These are phyloP conservation scores for Podaxis mareebaensis DNA, from an alignment of 768 basidiomycete species.

Conservation along the genomic window DNA sequence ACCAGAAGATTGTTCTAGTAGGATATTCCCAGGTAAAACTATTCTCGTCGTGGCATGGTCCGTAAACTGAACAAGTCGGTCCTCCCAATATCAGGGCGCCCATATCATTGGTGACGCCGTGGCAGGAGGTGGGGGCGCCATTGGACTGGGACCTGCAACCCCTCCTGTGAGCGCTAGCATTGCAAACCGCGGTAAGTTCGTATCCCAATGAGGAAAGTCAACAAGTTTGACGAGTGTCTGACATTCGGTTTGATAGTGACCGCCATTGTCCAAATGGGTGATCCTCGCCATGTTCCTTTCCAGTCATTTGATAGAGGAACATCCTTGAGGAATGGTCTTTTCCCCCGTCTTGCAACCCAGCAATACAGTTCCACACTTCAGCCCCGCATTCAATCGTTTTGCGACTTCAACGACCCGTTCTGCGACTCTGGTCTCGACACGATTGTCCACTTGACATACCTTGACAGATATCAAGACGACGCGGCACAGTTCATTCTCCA, in stretches of 20 bases:
- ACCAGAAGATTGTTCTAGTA: constrained; percentile 31
- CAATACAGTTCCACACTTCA: constrained; percentile 27
- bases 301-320: constrained; percentile 29
- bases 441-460: constrained; percentile 26
- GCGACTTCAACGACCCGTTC: constrained; percentile 30
- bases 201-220: background rate
- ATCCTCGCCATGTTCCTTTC: constrained; percentile 27
- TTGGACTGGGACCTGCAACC: constrained; percentile 23
- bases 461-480: constrained; percentile 26
- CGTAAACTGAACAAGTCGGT: background rate
- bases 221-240: background rate
- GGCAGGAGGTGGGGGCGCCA: constrained; percentile 25
- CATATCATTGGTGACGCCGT: constrained; percentile 31
- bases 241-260: constrained; percentile 19
- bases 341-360: constrained; percentile 23
- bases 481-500: constrained; percentile 27
- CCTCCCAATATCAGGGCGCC: constrained; percentile 22
- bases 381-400: constrained; percentile 26
- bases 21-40: constrained; percentile 27
- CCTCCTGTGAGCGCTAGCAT: constrained; percentile 23
- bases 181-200: constrained; percentile 17
- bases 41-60: background rate
- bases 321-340: constrained; percentile 20
- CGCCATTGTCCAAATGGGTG: constrained; percentile 29
- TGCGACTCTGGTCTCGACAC: constrained; percentile 27